Base-by-base conservation (phyloP, 2,329 filamentous ascomycete species). In the Huntiella decipiens region DNA sequence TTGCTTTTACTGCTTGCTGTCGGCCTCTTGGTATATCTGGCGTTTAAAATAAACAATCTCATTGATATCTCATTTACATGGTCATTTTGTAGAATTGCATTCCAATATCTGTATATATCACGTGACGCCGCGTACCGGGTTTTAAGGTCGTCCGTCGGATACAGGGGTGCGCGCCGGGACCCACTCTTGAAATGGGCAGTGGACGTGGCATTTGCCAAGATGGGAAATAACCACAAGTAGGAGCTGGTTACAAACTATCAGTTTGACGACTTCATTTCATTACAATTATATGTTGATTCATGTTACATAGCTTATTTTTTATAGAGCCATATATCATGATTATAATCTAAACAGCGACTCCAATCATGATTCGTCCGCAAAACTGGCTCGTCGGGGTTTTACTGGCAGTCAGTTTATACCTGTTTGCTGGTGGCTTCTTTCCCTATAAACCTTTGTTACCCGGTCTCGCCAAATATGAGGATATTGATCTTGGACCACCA, bases 381-480 rank as follows among this genome's bases (percentile, higher is more conserved):
- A 28, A 28, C 22, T 28, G 22, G 22, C 22, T 28, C 8, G 22
- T 28, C 8, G 7, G 22, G 22, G 22, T 28, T 28, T 28, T 28
- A 28, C 22, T 28, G 22, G 22, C 28, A 13, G 38, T 33, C 11
- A 34, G 28, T 11, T 32, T 43, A 28, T 31, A 31, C 17, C 62
- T 80, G 52, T 96, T 96, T 60, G 87, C 83, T 19, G 74, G 77
- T 31, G 88, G 91, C 11, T 98, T 98, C 70, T 98, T 98, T 57
- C 91, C 91, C 5, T 95, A 96, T 63, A 98, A 98, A 58, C 86
- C 91, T 2, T 81, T 94, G 53, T 70, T 98, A 41, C 77, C 87
- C 8, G 91, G 91, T 3, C 66, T 94, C 40, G 87, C 91, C 7
- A 66, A 71, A 51, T 82, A 78, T 60, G 70, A 74, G 51, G 56